Conservation (phyloP, 495 filamentous ascomycete species). For the Ramalina peruviana region DNA sequence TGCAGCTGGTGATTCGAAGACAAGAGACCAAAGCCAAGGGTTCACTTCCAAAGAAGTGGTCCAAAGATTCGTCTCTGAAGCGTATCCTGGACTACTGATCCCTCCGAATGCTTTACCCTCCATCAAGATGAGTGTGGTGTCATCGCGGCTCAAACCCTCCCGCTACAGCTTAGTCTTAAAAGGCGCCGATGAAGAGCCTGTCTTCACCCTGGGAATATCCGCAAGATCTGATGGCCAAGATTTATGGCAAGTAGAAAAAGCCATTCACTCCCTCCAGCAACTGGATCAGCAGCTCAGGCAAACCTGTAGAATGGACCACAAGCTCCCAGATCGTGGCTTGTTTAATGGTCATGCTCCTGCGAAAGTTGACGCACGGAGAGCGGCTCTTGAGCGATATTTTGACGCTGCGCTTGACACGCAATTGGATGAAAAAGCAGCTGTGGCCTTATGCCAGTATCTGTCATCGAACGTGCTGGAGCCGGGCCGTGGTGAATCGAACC, state of each 20-base stretch:
- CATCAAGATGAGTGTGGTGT: conserved; percentile 73
- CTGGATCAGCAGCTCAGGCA: conserved; percentile 71
- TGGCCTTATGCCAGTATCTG: conserved; percentile 76
- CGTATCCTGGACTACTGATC: conserved; percentile 69
- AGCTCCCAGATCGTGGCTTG: conserved; percentile 67
- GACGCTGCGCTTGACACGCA: conserved; percentile 68
- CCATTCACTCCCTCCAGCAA: conserved; percentile 62
- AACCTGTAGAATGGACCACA: conserved; percentile 48
- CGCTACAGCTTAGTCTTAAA: conserved; percentile 62
- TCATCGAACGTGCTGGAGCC: conserved; percentile 75
- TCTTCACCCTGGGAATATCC: conserved; percentile 80
- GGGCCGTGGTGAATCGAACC: conserved; percentile 45
- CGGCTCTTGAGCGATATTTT: conserved; percentile 72
- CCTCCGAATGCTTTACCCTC: conserved; percentile 85
- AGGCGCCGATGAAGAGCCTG: conserved; percentile 68
- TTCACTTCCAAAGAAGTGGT: conserved; percentile 30
- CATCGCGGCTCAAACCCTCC: conserved; percentile 85
- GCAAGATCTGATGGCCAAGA: conserved; percentile 64
- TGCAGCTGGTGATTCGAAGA: conserved; percentile 1
- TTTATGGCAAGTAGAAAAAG: conserved; percentile 89
- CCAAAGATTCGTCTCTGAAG: conserved; percentile 61
- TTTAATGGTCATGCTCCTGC: conserved; percentile 91
- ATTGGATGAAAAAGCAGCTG: conserved; percentile 64
- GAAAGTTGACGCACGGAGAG: conserved; percentile 77
- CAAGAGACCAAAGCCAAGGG: conserved; percentile 6